Evolutionary conservation across 371 early-diverging fungal species (phyloP), one percentile per base, ranked within the genome.

Genomic region (Zancudomyces culisetae): DNA sequence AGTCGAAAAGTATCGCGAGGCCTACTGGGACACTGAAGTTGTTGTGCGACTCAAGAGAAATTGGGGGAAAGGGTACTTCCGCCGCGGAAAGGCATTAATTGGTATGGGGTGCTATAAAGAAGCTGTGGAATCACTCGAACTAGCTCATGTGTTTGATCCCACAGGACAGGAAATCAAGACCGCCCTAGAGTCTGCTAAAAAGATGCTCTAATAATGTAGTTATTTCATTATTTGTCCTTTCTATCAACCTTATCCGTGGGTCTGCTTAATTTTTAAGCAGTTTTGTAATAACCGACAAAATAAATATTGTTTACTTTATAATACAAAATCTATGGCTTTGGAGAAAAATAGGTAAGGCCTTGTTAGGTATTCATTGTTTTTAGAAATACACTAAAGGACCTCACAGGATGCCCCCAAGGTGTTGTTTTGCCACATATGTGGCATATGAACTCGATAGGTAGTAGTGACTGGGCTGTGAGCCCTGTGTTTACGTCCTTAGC

Each of bases 61-160:
- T 30, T 85, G 83, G 84, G 72, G 79, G 56, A 84, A 85, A 68
- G 85, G 83, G 22, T 75, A 79, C 64, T 84, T 84, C 67, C 68
- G 86, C 48, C 81, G 81, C 60, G 86, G 86, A 43, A 73, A 74
- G 45, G 83, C 86, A 28, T 63, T 85, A 42, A 60, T 71, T 42
- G 83, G 79, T 15, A 55, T 85, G 52, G 74, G 70, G 21, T 61
- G 81, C 27, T 62, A 66, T 39, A 68, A 72, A 28, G 85, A 83
- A 59, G 85, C 81, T 19, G 63, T 76, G 4, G 72, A 77, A 27
- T 78, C 81, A 40, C 78, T 81, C 53, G 69, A 74, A 56, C 67
- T 77, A 26, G 86, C 80, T 24, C 59, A 73, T 48, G 69, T 74
- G 54, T 73, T 79, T 50, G 86, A 84, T 58, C 78, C 79, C 30